These are phyloP conservation scores for Gossypium arboreum DNA, from an alignment of 345 rosid species.

Conservation along the genomic window DNA sequence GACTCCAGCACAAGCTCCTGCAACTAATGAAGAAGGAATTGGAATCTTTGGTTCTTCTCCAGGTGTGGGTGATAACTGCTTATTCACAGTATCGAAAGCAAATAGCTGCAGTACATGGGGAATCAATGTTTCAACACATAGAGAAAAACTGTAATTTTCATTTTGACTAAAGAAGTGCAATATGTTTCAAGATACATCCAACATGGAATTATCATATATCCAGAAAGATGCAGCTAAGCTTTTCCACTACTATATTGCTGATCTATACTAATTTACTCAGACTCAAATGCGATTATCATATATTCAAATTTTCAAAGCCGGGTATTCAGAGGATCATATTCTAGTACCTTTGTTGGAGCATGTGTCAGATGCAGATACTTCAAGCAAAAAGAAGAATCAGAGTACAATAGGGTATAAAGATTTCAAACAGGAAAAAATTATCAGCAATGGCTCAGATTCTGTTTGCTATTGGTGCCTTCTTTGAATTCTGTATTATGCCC, in stretches of 20 bases:
- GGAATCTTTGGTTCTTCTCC: slow-evolving; percentile 70
- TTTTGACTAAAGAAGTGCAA: not conserved
- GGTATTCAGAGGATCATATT: too few relatives aligned
- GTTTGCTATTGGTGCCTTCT: too few relatives aligned
- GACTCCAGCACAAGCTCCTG: slow-evolving; percentile 99
- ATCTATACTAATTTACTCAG: not conserved
- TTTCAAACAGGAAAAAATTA: too few relatives aligned
- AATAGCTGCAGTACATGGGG: slow-evolving; percentile 53
- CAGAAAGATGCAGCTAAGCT: not conserved
- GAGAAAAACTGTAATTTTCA: not conserved
- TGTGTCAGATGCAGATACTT: not conserved
- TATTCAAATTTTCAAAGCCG: too few relatives aligned
- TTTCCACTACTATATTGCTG: not conserved
- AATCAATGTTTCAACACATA: not conserved
- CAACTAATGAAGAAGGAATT: slow-evolving; percentile 77
- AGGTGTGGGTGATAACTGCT: slow-evolving; percentile 54
- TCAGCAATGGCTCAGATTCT: too few relatives aligned
- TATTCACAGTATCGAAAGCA: slow-evolving; percentile 83
- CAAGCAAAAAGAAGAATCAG: too few relatives aligned
- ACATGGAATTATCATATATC: not conserved
- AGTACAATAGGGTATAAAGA: not conserved
- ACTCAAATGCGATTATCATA: not conserved
- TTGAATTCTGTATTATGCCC: too few relatives aligned
- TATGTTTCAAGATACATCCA: not conserved
- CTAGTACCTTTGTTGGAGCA: not conserved